Base-by-base conservation (phyloP, 495 filamentous ascomycete genomes). In the Echria macrotheca region DNA sequence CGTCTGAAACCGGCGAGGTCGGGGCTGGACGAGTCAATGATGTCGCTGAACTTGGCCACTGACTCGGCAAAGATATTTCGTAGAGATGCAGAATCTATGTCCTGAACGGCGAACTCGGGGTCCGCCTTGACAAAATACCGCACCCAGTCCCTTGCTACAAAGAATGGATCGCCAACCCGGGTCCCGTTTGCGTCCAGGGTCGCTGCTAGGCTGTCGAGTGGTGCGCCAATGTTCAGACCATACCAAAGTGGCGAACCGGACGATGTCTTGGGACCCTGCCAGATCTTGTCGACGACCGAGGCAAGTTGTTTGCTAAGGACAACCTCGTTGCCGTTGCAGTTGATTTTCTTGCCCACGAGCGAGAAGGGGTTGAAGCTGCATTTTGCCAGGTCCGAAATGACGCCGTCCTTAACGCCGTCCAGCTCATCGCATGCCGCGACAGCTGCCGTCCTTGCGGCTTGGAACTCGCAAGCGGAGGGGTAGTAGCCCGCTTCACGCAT, bases 1-100 rank as follows among this genome's bases (percentile, higher is more conserved):
- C 42, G 42, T 8, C 48, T 50, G 45, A 75, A 68, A 32, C 38
- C 46, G 1, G 54, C 58, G 18, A 75, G 63, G 54, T 75, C 62
- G 2, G 69, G 62, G 41, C 69, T 55, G 11, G 54, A 33, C 0
- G 64, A 61, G 17, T 57, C 64, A 14, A 72, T 67, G 8, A 72
- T 45, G 9, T 55, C 65, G 17, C 36, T 50, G 41, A 54, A 70
- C 38, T 69, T 52, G 3, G 60, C 22, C 7, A 41, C 42, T 0
- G 70, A 23, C n/a, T 11, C 8, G 42, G 19, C n/a, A 15, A 33
- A 31, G 14, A 45, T 45, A 3, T 45, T 14, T 8, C 24, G 29
- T 26, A 45, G 25, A 26, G 18, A 12, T 9, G 19, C 15, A 12
- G 25, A 31, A n/a, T n/a, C n/a, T n/a, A n/a, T n/a, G n/a, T n/a